A percentile compares a stretch with the other conserved stretches of the same genome.
phyloP scores from a whole-genome alignment of 257 asterid species.

The Fraxinus quadrangulata region DNA sequence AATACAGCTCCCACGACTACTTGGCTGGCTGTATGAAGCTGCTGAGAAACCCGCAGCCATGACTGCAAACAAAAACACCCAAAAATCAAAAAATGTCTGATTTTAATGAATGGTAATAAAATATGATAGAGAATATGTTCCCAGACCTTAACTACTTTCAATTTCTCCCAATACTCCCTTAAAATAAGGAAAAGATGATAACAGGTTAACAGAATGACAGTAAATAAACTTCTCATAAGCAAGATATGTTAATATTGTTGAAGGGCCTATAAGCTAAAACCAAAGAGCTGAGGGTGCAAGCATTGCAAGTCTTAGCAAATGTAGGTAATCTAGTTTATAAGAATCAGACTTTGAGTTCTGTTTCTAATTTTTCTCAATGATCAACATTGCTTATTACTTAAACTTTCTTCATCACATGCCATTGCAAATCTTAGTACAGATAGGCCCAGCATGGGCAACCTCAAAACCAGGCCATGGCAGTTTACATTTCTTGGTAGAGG shows the following conservation, averaged over 20 bases:
- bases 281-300: neutral
- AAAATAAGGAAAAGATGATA: neutral
- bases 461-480: no score
- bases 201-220: neutral
- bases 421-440: neutral
- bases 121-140: neutral
- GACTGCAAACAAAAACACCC: constrained; percentile 46
- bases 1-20: constrained; percentile 66
- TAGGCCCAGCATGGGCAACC: no score
- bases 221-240: no score
- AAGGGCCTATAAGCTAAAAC: neutral
- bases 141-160: neutral
- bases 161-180: neutral
- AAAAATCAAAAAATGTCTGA: neutral
- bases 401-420: neutral
- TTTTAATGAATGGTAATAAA: neutral
- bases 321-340: no score
- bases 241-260: neutral
- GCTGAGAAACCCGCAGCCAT: constrained; percentile 83
- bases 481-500: neutral
- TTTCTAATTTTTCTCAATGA: no score
- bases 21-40: constrained; percentile 67
- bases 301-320: no score
- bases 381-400: neutral
- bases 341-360: neutral